Percentiles rank a stretch among this genome's conserved stretches.
Conservation (phyloP, 192 early-diverging fungal genomes). For the Gonapodya prolifera region DNA sequence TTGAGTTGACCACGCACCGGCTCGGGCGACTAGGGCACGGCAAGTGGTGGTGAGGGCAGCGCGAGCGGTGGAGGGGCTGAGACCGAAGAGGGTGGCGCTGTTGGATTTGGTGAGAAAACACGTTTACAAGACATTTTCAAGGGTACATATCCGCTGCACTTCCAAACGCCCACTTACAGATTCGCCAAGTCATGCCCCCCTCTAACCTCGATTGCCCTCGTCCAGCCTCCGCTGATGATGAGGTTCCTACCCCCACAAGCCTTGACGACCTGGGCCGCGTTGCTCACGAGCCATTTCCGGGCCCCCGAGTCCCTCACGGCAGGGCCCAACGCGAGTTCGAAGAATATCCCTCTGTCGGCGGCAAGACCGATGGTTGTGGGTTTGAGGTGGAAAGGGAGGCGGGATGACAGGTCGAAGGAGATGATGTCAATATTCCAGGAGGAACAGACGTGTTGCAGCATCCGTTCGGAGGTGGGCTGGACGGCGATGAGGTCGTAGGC, state of each 20-base stretch:
- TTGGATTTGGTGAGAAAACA: background rate
- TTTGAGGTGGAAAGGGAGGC: constrained; percentile 57
- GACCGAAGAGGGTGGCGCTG: constrained; percentile 46
- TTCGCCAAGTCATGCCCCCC: constrained; percentile 69
- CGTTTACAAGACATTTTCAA: background rate
- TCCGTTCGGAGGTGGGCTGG: constrained; percentile 54
- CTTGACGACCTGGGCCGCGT: constrained; percentile 49
- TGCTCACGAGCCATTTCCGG: constrained; percentile 48
- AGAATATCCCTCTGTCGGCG: constrained; percentile 59
- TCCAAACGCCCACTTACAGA: constrained; percentile 39
- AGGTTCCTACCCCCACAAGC: constrained; percentile 66
- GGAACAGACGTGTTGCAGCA: constrained; percentile 54
- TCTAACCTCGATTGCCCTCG: constrained; percentile 53
- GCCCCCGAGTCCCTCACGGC: constrained; percentile 50
- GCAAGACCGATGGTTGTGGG: constrained; percentile 50
- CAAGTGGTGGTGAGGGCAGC: constrained; percentile 38
- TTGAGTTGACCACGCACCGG: constrained; percentile 30
- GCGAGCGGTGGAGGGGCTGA: constrained; percentile 40
- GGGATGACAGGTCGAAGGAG: constrained; percentile 49
- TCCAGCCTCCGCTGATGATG: constrained; percentile 57
- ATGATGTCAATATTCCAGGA: constrained; percentile 70
- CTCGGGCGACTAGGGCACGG: constrained; percentile 36
- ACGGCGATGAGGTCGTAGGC: constrained; percentile 62
- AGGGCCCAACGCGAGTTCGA: constrained; percentile 61
- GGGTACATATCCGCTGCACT: background rate